Percentiles rank a stretch among this genome's conserved stretches.
These are phyloP conservation scores for Trichoderma brevicompactum DNA, from an alignment of 2,329 filamentous ascomycete species.

Conservation along the genomic window DNA sequence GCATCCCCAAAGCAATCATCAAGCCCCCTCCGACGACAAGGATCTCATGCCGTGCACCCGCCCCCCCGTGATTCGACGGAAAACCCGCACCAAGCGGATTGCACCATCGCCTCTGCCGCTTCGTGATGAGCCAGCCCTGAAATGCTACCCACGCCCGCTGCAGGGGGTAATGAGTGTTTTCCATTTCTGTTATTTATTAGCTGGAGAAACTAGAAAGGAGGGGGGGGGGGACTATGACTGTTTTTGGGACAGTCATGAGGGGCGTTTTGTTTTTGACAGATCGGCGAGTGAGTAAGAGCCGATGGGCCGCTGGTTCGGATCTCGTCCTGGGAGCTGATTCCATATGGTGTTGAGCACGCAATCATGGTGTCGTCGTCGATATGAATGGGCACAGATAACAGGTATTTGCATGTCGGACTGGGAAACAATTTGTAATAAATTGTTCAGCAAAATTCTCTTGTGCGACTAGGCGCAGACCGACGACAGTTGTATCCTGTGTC, in stretches of 20 bases:
- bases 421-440: too few relatives aligned
- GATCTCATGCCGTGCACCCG: conserved; percentile 18
- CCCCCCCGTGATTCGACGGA: not conserved
- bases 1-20: not conserved
- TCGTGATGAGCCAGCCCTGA: conserved; percentile 16
- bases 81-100: conserved; percentile 17
- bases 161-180: not conserved
- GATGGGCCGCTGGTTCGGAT: conserved; percentile 15
- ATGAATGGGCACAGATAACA: too few relatives aligned
- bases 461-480: too few relatives aligned
- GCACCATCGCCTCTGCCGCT: conserved; percentile 20
- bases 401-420: too few relatives aligned
- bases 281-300: conserved; percentile 11
- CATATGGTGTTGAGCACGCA: too few relatives aligned
- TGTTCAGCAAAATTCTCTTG: too few relatives aligned
- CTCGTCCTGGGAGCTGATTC: not conserved
- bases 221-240: too few relatives aligned
- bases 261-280: not conserved
- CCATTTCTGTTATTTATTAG: not conserved
- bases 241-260: too few relatives aligned
- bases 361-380: too few relatives aligned
- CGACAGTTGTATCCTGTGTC: too few relatives aligned
- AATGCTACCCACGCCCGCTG: not conserved
- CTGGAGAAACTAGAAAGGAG: not conserved
- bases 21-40: not conserved